Evolutionary conservation across 345 rosid genomes (phyloP), one percentile per base, ranked within the genome.

Genomic region (Eucalyptus urophylla): DNA sequence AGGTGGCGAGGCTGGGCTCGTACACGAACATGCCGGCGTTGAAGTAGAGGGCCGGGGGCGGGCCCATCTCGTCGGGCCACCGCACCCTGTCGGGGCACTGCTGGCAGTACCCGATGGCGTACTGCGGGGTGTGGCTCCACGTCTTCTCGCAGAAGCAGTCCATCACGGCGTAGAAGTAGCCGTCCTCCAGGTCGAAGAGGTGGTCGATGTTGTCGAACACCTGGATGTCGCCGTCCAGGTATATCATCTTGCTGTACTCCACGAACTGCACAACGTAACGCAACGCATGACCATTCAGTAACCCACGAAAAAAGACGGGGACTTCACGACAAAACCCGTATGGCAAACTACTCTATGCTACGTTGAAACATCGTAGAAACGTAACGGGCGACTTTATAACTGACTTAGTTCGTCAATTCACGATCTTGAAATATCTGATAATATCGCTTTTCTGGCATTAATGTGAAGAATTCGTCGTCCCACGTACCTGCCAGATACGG

Each of bases 71-170:
- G 2, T 80, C 89, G 1, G 95, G 95, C 98, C 98, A 97, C 86
- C 85, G 88, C 37, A 97, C 97, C 89, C 87, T 95, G 43, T 92
- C 95, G 4, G 98, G 97, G n/a, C 97, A 92, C 89, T 97, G 98
- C 80, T 97, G 99, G 92, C 99, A 96, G 91, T 97, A 96, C 10
- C 99, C 98, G 80, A 97, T 94, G 92, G 93, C 93, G 94, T 95
- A 93, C 90, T 96, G 98, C 1, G 91, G 95, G 8, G 96, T 94
- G 88, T 94, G 94, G 87, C 95, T 93, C 99, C 99, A 97, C 14
- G 96, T 96, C 76, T 90, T 92, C 95, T 97, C 99, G 40, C 99
- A 97, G 94, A 95, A 96, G 90, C 99, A 97, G 89, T 97, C 99
- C 96, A 95, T 95, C 86, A 95, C 98, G 1, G 97, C 98, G 80